Evolutionary conservation across 495 filamentous ascomycete genomes (phyloP), one percentile per base, ranked within the genome.

Genomic region (Podospora pseudoanserina): DNA sequence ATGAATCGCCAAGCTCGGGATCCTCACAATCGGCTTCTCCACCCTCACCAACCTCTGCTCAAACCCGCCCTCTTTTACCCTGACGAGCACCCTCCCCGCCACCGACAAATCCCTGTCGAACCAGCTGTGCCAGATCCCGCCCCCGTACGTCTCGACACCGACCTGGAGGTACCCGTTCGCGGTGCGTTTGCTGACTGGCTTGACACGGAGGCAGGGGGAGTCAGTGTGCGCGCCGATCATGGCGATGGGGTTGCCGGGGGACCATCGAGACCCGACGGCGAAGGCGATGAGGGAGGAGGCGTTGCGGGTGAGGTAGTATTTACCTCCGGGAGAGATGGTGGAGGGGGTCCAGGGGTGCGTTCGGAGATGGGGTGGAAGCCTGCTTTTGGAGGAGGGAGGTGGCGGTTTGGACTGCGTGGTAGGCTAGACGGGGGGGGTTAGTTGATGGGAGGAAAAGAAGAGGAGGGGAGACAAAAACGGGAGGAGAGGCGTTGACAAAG

Each of bases 161-260:
- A 98, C 91, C 79, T 99, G 95, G 60, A 97, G 75, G 79, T 93
- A 99, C n/a, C 94, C 93, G 69, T 91, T 91, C 63, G 78, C 78
- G 68, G 76, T 79, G 79, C 94, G 95, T 82, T 93, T 96, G 80
- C 92, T 96, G 39, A 95, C 87, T 4, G 95, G 95, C 81, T 99
- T 99, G 71, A 99, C 80, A 60, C 95, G 89, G 60, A 98, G 84
- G 63, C 90, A 91, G 0, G 92, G 92, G 4, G 94, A 98, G 78
- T 99, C 95, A 26, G 95, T 98, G 80, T 99, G 95, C 60, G 95
- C 93, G 73, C 95, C 95, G 68, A 99, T 87, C 91, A 98, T 95
- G 74, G 90, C 89, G 75, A 99, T 91, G 11, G 94, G 88, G 77
- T 97, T 97, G 63, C 95, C 95, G 5, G 96, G 88, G 87, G 89